Percentiles rank a stretch among this genome's conserved stretches.
phyloP scores from a whole-genome alignment of 2,329 filamentous ascomycete species.

The Mariannaea sp. region DNA sequence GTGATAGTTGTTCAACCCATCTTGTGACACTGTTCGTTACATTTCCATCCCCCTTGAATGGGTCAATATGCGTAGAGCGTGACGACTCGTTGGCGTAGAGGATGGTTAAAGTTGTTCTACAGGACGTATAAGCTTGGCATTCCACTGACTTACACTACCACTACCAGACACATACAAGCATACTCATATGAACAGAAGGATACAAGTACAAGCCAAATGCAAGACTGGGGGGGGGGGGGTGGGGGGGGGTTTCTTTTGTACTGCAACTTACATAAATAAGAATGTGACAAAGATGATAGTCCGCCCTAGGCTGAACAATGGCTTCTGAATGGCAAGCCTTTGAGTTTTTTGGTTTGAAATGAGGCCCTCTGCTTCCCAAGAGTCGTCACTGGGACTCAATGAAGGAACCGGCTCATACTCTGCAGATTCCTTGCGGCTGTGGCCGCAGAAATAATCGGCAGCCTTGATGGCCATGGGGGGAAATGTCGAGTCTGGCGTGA shows the following conservation, averaged over 20 bases:
- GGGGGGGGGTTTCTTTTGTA: no score
- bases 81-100: slow-evolving; percentile 26
- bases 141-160: no score
- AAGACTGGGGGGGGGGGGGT: no score
- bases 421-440: slow-evolving; percentile 12
- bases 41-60: slow-evolving; percentile 18
- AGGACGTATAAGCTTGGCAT: slow-evolving; percentile 7
- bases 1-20: slow-evolving; percentile 27
- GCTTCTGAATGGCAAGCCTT: neutral
- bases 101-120: slow-evolving; percentile 21
- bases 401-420: slow-evolving; percentile 24
- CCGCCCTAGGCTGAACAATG: slow-evolving; percentile 8
- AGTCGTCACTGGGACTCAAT: neutral
- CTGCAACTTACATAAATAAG: slow-evolving; percentile 21
- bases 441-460: slow-evolving; percentile 19
- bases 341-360: neutral
- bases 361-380: neutral
- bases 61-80: slow-evolving; percentile 18
- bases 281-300: slow-evolving; percentile 1
- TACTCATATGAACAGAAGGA: no score
- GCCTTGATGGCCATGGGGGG: slow-evolving; percentile 13
- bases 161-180: neutral
- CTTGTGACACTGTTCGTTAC: slow-evolving; percentile 17
- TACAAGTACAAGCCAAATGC: no score
- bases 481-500: no score